Percentiles rank a stretch among this genome's conserved stretches.
phyloP scores from a whole-genome alignment of 2,329 filamentous ascomycete species.

The Clonostachys sp. region DNA sequence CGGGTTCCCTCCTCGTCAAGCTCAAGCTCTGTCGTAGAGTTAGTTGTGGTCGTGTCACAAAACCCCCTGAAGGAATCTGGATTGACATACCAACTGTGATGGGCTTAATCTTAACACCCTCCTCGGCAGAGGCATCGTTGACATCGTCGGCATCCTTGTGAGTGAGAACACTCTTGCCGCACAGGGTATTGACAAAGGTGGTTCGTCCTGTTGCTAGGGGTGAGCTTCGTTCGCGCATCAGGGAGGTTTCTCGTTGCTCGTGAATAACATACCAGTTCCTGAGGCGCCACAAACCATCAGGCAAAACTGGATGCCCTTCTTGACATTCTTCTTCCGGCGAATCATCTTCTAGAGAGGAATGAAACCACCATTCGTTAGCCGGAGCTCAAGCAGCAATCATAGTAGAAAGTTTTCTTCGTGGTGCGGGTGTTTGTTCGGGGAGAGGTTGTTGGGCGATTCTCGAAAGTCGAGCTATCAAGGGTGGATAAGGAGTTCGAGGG shows the following conservation, averaged over 20 bases:
- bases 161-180: constrained; percentile 84
- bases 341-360: constrained; percentile 75
- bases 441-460: neutral
- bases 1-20: constrained; percentile 97
- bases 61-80: neutral
- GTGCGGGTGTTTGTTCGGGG: too few species aligned
- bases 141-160: constrained; percentile 94
- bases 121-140: constrained; percentile 82
- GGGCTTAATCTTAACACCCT: constrained; percentile 97
- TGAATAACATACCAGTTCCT: constrained; percentile 73
- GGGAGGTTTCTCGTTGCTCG: neutral
- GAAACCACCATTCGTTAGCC: too few species aligned
- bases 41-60: neutral
- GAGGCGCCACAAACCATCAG: constrained; percentile 99
- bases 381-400: too few species aligned
- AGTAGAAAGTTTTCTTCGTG: too few species aligned
- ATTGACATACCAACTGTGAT: constrained; percentile 77
- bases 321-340: constrained; percentile 99
- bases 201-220: constrained; percentile 68
- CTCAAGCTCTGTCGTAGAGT: constrained; percentile 65
- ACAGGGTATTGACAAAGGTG: constrained; percentile 99
- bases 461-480: constrained; percentile 1
- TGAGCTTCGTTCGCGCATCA: neutral
- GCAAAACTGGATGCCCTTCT: constrained; percentile 99
- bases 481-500: constrained; percentile 1